Percentiles rank a stretch among this genome's conserved stretches.
These are phyloP conservation scores for Dictyostelium firmibasis DNA, from an alignment of 78 protist species.

Conservation along the genomic window DNA sequence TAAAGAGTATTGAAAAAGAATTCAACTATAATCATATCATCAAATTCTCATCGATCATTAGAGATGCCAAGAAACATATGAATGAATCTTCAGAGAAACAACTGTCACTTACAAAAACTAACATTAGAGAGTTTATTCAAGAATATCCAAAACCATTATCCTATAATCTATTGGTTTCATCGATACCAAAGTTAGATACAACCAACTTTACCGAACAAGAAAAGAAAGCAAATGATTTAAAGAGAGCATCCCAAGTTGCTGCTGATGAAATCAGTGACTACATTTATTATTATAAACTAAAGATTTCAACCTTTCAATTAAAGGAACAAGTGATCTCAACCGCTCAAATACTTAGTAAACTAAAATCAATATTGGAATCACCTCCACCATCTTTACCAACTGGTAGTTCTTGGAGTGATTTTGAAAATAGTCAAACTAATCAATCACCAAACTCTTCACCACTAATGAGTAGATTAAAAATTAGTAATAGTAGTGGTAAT, in stretches of 20 bases:
- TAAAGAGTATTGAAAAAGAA: constrained; percentile 37
- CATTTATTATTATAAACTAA: constrained; percentile 27
- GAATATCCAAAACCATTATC: constrained; percentile 15
- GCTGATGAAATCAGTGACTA: constrained; percentile 50
- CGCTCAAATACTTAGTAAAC: constrained; percentile 34
- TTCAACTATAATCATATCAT: constrained; percentile 24
- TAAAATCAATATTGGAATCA: constrained; percentile 25
- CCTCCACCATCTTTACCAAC: neutral
- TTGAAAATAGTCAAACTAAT: neutral
- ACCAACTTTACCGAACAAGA: neutral
- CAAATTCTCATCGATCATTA: constrained; percentile 33
- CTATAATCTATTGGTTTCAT: neutral
- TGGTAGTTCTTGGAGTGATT: neutral
- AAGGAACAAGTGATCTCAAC: constrained; percentile 51
- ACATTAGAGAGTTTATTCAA: constrained; percentile 15
- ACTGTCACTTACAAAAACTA: neutral
- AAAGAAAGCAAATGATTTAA: constrained; percentile 26
- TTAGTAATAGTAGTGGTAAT: neutral
- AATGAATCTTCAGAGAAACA: constrained; percentile 27
- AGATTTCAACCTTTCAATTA: constrained; percentile 5
- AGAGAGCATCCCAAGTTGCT: constrained; percentile 56
- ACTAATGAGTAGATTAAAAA: neutral
- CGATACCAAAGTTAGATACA: neutral
- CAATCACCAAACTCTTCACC: constrained; percentile 24
- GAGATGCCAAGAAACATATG: constrained; percentile 62